phyloP scores from a whole-genome alignment of 805 yeast genomes.

The Saturnispora saitoi region DNA sequence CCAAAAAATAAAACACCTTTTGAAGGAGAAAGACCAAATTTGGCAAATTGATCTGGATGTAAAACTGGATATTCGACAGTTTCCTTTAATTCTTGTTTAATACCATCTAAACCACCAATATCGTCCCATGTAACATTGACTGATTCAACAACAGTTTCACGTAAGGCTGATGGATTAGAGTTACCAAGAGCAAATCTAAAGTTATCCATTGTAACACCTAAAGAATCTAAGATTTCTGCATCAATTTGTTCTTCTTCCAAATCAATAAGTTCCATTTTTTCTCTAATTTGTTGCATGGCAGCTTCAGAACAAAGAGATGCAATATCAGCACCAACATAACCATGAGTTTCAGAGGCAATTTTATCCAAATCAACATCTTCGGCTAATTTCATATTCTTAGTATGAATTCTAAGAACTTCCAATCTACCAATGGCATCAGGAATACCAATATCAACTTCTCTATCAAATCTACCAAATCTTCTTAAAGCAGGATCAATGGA shows the following conservation, averaged over 20 bases:
- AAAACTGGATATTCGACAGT: constrained; percentile 98
- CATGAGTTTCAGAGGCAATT: constrained; percentile 96
- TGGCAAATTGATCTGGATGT: constrained; percentile 97
- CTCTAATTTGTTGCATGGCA: constrained; percentile 99
- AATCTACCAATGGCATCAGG: constrained; percentile 98
- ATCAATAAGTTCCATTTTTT: constrained; percentile 97
- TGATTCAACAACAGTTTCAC: constrained; percentile 98
- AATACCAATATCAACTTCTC: constrained; percentile 82
- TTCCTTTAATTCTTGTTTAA: constrained; percentile 95
- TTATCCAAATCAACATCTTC: constrained; percentile 94
- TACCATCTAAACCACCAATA: constrained; percentile 95
- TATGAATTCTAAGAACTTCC: constrained; percentile 93
- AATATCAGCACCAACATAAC: constrained; percentile 98
- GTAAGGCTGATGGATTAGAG: constrained; percentile 96
- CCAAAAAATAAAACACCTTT: constrained; percentile 98
- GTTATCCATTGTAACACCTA: constrained; percentile 98
- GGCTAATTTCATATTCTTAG: constrained; percentile 95
- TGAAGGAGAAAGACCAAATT: constrained; percentile 95
- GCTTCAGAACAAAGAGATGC: constrained; percentile 99
- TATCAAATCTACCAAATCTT: constrained; percentile 78
- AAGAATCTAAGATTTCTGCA: constrained; percentile 90
- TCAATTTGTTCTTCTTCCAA: constrained; percentile 94
- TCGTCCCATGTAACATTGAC: constrained; percentile 99
- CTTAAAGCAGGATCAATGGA: constrained; percentile 80
- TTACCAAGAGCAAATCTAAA: constrained; percentile 96